These are phyloP conservation scores for Colletotrichum filicis DNA, from an alignment of 2,329 filamentous ascomycete species.

Conservation along the genomic window DNA sequence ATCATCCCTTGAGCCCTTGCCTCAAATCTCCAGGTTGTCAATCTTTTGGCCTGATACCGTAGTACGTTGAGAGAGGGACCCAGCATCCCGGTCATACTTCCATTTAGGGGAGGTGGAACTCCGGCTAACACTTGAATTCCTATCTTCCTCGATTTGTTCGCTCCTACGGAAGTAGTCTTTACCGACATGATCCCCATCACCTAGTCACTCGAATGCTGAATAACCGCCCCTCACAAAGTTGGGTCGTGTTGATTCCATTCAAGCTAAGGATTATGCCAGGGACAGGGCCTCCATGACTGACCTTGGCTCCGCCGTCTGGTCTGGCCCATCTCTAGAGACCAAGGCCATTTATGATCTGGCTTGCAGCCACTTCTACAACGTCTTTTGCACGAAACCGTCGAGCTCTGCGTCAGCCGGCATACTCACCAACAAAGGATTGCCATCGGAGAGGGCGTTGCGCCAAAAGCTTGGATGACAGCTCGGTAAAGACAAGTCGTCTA, in stretches of 20 bases:
- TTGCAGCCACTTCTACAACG: conserved; percentile 11
- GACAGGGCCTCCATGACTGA: conserved; percentile 17
- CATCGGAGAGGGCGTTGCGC: background rate
- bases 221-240: background rate
- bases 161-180: conserved; percentile 10
- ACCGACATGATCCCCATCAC: background rate
- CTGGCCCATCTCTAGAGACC: background rate
- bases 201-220: conserved; percentile 17
- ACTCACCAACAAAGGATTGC: background rate
- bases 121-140: background rate
- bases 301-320: conserved; percentile 10
- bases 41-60: too few species aligned
- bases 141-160: background rate
- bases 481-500: background rate
- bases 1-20: conserved; percentile 4
- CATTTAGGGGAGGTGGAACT: conserved; percentile 6
- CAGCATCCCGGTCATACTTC: background rate
- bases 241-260: background rate
- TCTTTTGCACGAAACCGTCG: background rate
- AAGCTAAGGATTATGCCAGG: background rate
- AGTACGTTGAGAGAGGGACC: background rate
- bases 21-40: background rate
- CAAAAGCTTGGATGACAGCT: conserved; percentile 1
- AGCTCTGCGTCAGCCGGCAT: background rate
- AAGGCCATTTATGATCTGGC: conserved; percentile 23